Conservation (phyloP, 495 filamentous ascomycete genomes). For the Trichoderma parareesei region DNA sequence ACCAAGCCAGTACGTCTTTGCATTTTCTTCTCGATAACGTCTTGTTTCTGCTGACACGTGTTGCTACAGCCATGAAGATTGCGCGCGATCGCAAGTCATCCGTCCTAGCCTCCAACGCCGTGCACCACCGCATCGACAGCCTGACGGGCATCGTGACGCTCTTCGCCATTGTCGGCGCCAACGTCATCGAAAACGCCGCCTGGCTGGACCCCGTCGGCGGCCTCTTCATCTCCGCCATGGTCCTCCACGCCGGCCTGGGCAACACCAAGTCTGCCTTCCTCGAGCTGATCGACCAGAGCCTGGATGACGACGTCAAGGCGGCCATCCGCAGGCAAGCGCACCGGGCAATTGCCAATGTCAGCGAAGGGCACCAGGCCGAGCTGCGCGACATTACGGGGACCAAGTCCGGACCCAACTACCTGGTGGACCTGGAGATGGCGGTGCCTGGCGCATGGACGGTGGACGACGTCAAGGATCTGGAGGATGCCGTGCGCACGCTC, state of each 20-base stretch:
- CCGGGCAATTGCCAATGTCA: conserved; percentile 46
- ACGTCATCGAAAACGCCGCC: conserved; percentile 68
- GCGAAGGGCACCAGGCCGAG: conserved; percentile 44
- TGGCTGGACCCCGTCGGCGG: conserved; percentile 97
- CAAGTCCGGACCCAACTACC: conserved; percentile 91
- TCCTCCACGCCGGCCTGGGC: conserved; percentile 79
- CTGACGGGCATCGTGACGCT: conserved; percentile 90
- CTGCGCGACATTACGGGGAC: conserved; percentile 69
- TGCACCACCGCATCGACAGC: conserved; percentile 94
- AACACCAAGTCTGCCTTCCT: conserved; percentile 76
- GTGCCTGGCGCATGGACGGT: conserved; percentile 68
- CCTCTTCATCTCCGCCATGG: conserved; percentile 82
- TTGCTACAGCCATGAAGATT: conserved; percentile 76
- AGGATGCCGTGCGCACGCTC: conserved; percentile 58
- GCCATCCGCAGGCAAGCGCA: conserved; percentile 56
- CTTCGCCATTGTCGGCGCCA: conserved; percentile 78
- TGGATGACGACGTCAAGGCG: conserved; percentile 72
- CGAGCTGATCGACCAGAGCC: conserved; percentile 81
- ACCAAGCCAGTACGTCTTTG: conserved; percentile 79
- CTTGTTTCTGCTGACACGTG: conserved; percentile 13
- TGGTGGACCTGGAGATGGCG: conserved; percentile 78
- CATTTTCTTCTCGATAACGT: not conserved
- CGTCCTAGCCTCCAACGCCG: conserved; percentile 91
- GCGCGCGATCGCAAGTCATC: conserved; percentile 91
- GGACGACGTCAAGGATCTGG: conserved; percentile 55